A percentile compares a stretch with the other conserved stretches of the same genome.
phyloP scores from a whole-genome alignment of 2,329 filamentous ascomycete genomes.

The Exophiala bonariae region DNA sequence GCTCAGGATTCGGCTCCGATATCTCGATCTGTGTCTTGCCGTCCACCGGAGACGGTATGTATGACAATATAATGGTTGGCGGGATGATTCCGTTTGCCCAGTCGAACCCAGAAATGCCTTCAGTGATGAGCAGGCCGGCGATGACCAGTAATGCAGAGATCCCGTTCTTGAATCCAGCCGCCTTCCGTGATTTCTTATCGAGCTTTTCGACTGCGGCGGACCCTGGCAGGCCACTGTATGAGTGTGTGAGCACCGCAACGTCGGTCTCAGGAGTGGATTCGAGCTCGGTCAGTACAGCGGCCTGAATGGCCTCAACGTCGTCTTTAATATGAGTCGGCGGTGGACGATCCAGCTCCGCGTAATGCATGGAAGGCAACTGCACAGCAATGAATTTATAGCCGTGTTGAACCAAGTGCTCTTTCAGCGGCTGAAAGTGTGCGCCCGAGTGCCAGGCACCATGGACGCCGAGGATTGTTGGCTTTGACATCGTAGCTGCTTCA shows the following conservation, averaged over 20 bases:
- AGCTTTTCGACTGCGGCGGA: conserved; percentile 3
- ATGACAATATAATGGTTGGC: not conserved
- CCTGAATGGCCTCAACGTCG: conserved; percentile 2
- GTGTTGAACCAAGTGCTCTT: not conserved
- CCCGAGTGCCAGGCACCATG: conserved; percentile 11
- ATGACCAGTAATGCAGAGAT: conserved; percentile 3
- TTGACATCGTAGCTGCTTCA: too few relatives aligned
- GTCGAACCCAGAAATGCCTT: not conserved
- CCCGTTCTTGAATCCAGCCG: not conserved
- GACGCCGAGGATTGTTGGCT: too few relatives aligned
- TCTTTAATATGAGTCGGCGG: not conserved
- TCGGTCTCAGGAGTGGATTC: not conserved
- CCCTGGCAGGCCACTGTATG: conserved; percentile 1
- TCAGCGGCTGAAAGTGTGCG: conserved; percentile 3
- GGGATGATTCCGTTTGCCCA: not conserved
- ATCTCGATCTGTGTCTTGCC: not conserved
- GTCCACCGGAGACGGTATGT: not conserved
- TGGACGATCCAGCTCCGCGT: not conserved
- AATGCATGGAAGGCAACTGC: conserved; percentile 4
- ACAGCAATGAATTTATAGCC: conserved; percentile 4
- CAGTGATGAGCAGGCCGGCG: conserved; percentile 1
- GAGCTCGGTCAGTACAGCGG: not conserved
- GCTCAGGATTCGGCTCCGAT: not conserved
- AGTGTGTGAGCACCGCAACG: conserved; percentile 5
- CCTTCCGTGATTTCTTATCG: conserved; percentile 2